These are phyloP conservation scores for Poa annua DNA, from an alignment of 176 grass and related monocot species.

Conservation along the genomic window DNA sequence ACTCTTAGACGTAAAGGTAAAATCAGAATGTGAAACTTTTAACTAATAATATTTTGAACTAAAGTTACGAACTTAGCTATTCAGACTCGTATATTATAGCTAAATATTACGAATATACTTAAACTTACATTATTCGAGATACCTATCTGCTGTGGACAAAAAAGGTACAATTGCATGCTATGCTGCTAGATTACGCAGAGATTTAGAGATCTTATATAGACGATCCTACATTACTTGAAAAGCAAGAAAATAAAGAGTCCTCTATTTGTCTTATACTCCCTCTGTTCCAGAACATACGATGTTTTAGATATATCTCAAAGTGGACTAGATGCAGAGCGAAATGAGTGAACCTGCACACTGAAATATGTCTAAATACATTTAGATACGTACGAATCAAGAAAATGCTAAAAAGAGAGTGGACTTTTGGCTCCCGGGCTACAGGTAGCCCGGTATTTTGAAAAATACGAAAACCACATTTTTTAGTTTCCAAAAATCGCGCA, in stretches of 20 bases:
- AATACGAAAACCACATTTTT: too few species aligned
- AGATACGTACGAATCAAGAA: too few species aligned
- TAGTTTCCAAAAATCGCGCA: too few species aligned
- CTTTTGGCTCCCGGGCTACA: too few species aligned
- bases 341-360: too few species aligned
- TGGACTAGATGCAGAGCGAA: too few species aligned
- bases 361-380: too few species aligned
- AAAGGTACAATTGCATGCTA: neutral
- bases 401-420: too few species aligned
- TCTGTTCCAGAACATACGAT: too few species aligned
- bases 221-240: neutral
- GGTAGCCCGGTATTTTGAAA: too few species aligned
- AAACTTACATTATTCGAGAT: conserved; percentile 2
- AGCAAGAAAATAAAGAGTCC: neutral
- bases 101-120: neutral
- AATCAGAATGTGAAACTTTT: neutral
- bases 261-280: neutral
- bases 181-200: neutral
- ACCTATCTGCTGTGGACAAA: neutral
- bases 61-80: conserved; percentile 2
- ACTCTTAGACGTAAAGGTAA: neutral
- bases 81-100: neutral
- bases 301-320: too few species aligned
- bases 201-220: conserved; percentile 8
- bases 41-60: neutral